These are phyloP conservation scores for Tetradesmus lagerheimii DNA, from an alignment of 139 green algal genomes.

Conservation along the genomic window DNA sequence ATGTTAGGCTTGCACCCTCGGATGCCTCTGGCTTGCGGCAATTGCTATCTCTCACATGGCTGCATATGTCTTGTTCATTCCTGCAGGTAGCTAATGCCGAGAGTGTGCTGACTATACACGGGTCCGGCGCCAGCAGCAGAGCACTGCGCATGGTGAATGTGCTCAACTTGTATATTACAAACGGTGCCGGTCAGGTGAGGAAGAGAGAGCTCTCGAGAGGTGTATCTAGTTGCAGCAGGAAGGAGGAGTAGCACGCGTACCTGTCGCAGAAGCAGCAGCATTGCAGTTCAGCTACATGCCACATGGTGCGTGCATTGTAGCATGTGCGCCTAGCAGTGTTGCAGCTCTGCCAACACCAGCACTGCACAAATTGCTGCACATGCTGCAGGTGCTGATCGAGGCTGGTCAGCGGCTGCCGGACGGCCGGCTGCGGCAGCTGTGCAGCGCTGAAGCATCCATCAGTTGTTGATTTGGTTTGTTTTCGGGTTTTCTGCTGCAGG, in stretches of 20 bases:
- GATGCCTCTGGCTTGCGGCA: background rate
- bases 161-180: slow-evolving; percentile 40
- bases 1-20: too few species aligned
- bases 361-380: too few species aligned
- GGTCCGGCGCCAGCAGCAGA: background rate
- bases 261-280: too few species aligned
- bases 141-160: slow-evolving; percentile 35
- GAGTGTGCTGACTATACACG: slow-evolving; percentile 26
- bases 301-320: too few species aligned
- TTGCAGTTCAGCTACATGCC: too few species aligned
- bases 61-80: background rate
- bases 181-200: slow-evolving; percentile 11
- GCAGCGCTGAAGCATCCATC: too few species aligned
- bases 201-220: too few species aligned
- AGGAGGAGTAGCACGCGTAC: too few species aligned
- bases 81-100: slow-evolving; percentile 35
- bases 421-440: slow-evolving; percentile 19
- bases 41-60: background rate
- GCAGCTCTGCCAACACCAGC: too few species aligned
- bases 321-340: background rate
- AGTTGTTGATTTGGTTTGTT: too few species aligned
- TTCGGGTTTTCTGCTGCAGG: too few species aligned
- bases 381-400: slow-evolving; percentile 39
- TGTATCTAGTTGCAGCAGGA: too few species aligned
- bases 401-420: slow-evolving; percentile 40